Conservation (phyloP, 2,329 filamentous ascomycete species). For the Aspergillus novofumigatus region DNA sequence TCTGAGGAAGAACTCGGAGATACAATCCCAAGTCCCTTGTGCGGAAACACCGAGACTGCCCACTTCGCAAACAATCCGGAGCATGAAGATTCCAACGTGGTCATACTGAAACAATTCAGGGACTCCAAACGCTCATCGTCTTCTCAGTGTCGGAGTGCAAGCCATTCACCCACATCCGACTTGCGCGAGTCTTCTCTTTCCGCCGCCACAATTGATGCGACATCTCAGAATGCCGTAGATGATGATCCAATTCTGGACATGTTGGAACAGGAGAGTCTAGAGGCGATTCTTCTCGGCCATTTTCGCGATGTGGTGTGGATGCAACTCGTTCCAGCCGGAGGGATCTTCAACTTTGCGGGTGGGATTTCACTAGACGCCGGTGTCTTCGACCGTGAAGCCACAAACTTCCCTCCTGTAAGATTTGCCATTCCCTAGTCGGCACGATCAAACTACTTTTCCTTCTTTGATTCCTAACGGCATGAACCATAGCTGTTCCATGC, state of each 20-base stretch:
- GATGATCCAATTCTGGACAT: constrained; percentile 6
- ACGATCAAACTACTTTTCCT: neutral
- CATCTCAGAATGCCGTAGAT: constrained; percentile 21
- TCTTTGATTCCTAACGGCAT: constrained; percentile 6
- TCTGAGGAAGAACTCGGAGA: constrained; percentile 19
- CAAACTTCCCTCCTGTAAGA: constrained; percentile 49
- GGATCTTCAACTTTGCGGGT: constrained; percentile 15
- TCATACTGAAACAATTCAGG: constrained; percentile 50
- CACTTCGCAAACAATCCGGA: constrained; percentile 18
- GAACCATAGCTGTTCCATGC: constrained; percentile 50
- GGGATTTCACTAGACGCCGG: constrained; percentile 33
- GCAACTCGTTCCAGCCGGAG: constrained; percentile 32
- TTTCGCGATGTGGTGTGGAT: constrained; percentile 41
- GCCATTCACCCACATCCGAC: constrained; percentile 34
- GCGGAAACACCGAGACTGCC: constrained; percentile 26
- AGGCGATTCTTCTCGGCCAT: constrained; percentile 34
- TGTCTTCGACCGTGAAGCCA: constrained; percentile 46
- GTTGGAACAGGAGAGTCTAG: constrained; percentile 23
- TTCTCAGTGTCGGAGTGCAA: constrained; percentile 26
- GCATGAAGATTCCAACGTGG: constrained; percentile 44
- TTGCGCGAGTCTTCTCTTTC: constrained; percentile 25
- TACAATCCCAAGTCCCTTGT: constrained; percentile 22
- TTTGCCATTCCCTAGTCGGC: constrained; percentile 13
- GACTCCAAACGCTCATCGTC: constrained; percentile 37
- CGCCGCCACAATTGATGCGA: constrained; percentile 20